phyloP scores from a whole-genome alignment of 371 early-diverging fungal genomes.

The Batkoa obscura region DNA sequence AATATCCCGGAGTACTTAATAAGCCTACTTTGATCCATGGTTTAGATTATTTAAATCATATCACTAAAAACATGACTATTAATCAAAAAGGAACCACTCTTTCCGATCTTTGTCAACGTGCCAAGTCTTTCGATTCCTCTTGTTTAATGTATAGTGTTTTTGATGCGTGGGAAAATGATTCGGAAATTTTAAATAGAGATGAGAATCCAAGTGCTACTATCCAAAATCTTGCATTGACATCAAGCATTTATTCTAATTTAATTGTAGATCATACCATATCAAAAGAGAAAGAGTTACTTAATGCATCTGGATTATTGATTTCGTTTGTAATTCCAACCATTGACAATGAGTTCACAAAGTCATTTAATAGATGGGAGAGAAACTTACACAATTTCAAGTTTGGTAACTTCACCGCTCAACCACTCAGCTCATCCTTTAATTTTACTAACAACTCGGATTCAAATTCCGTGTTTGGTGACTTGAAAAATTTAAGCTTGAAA shows the following conservation, averaged over 20 bases:
- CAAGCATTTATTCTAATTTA: background rate
- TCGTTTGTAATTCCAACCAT: background rate
- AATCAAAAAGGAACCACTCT: background rate
- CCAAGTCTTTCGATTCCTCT: background rate
- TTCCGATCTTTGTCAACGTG: background rate
- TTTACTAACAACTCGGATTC: background rate
- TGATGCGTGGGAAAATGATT: slow-evolving; percentile 3
- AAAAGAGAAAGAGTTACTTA: background rate
- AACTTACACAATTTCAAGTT: background rate
- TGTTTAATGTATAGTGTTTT: background rate
- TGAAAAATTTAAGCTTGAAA: slow-evolving; percentile 1
- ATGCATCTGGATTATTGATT: background rate
- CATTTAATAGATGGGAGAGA: background rate
- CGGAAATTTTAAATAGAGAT: background rate
- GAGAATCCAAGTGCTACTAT: background rate
- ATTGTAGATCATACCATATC: background rate
- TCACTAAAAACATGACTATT: background rate
- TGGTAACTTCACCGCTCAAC: background rate
- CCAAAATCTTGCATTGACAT: background rate
- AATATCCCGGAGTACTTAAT: background rate
- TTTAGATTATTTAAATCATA: background rate
- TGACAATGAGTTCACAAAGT: background rate
- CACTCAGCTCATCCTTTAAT: background rate
- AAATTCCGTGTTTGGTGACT: background rate
- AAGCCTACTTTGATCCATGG: background rate